These are phyloP conservation scores for Anacardium occidentale DNA, from an alignment of 345 rosid species.

Conservation along the genomic window DNA sequence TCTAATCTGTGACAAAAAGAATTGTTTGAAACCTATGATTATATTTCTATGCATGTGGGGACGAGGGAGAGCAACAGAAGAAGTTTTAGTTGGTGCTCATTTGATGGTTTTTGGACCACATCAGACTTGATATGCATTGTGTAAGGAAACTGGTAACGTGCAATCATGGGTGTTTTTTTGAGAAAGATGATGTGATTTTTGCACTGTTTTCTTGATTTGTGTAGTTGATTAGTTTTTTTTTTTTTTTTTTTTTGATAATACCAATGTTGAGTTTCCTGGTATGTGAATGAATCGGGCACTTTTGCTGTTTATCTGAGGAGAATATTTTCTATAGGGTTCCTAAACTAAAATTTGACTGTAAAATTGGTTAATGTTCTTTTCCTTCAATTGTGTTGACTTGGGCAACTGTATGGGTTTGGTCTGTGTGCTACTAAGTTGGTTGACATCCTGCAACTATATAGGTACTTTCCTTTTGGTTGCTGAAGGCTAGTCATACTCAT, in stretches of 20 bases:
- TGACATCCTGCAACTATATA: background rate
- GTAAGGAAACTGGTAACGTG: slow-evolving; percentile 25
- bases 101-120: slow-evolving; percentile 17
- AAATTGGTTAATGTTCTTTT: background rate
- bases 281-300: slow-evolving; percentile 7
- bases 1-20: slow-evolving; percentile 10
- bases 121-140: slow-evolving; percentile 20
- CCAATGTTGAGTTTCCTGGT: slow-evolving; percentile 15
- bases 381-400: background rate
- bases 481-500: background rate
- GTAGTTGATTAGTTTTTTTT: slow-evolving; percentile 11
- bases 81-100: slow-evolving; percentile 16
- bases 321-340: background rate
- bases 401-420: no score
- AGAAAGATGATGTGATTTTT: slow-evolving; percentile 13
- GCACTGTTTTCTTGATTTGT: background rate
- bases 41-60: slow-evolving; percentile 16
- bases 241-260: slow-evolving; percentile 4
- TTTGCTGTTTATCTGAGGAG: background rate
- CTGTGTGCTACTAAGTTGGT: background rate
- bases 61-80: slow-evolving; percentile 20
- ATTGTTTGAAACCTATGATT: slow-evolving; percentile 10
- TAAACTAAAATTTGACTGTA: background rate
- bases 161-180: slow-evolving; percentile 26
- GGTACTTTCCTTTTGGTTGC: background rate